Percentiles rank a stretch among this genome's conserved stretches.
phyloP scores from a whole-genome alignment of 2,329 filamentous ascomycete genomes.

The Epichloe bromicola region DNA sequence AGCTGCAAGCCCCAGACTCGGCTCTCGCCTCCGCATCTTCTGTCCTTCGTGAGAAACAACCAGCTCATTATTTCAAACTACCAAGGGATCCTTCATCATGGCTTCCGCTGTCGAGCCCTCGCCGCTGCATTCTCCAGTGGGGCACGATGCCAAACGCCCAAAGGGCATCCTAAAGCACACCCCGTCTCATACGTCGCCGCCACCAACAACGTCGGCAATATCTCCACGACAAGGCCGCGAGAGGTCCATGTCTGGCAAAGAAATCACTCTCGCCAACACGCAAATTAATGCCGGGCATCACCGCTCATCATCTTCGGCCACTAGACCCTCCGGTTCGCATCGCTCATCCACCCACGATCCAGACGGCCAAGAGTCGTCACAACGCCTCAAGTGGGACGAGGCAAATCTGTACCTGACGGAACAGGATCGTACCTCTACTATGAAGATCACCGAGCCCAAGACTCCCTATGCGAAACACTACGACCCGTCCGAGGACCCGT shows the following conservation, averaged over 20 bases:
- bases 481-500: conserved; percentile 77
- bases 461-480: conserved; percentile 91
- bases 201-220: conserved; percentile 32
- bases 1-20: background rate
- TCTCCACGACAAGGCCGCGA: conserved; percentile 24
- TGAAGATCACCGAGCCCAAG: conserved; percentile 99
- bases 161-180: conserved; percentile 80
- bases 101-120: conserved; percentile 26
- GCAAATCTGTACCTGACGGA: conserved; percentile 95
- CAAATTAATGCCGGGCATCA: conserved; percentile 85
- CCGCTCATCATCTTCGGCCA: conserved; percentile 65
- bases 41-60: background rate
- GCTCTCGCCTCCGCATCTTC: background rate
- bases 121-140: conserved; percentile 29
- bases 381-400: conserved; percentile 94
- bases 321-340: conserved; percentile 51
- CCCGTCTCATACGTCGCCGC: conserved; percentile 44
- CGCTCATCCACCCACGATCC: conserved; percentile 49
- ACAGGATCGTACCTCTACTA: conserved; percentile 86
- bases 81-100: conserved; percentile 17
- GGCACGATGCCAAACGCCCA: conserved; percentile 28
- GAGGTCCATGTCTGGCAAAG: conserved; percentile 53
- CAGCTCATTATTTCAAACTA: background rate
- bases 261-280: conserved; percentile 87
- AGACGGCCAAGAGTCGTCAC: conserved; percentile 39